phyloP scores from a whole-genome alignment of 805 yeast species.

The Scheffersomyces ergatensis region DNA sequence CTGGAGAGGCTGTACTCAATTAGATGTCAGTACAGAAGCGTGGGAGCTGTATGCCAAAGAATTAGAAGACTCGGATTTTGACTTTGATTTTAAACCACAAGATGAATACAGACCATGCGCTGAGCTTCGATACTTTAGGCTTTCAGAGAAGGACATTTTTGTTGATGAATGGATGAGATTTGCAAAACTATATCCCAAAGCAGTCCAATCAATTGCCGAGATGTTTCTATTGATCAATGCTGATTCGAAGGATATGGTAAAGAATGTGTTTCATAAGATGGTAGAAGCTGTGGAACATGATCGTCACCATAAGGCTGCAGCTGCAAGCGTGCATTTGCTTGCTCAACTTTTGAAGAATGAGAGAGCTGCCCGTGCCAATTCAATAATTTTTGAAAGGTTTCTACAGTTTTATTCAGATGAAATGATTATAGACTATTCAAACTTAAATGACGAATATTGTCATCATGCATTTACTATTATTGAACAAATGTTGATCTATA shows the following conservation, averaged over 20 bases:
- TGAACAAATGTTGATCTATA: conserved; percentile 52
- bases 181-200: conserved; percentile 15
- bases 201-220: conserved; percentile 18
- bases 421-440: conserved; percentile 14
- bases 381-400: conserved; percentile 26
- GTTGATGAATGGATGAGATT: conserved; percentile 15
- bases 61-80: conserved; percentile 8
- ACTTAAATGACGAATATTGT: conserved; percentile 50
- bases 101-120: conserved; percentile 1
- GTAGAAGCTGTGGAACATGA: conserved; percentile 8
- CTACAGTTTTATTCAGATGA: conserved; percentile 32
- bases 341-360: conserved; percentile 11
- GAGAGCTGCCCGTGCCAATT: conserved; percentile 3
- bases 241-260: conserved; percentile 6
- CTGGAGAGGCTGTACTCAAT: conserved; percentile 17
- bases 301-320: not conserved
- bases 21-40: conserved; percentile 9
- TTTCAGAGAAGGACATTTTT: conserved; percentile 5
- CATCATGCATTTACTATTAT: conserved; percentile 54
- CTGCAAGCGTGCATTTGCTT: conserved; percentile 9
- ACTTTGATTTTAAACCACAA: conserved; percentile 8
- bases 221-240: conserved; percentile 8
- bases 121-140: conserved; percentile 9
- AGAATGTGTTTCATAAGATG: conserved; percentile 10
- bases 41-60: conserved; percentile 13